phyloP scores from a whole-genome alignment of 768 basidiomycete species.

The Collybiopsis luxurians region DNA sequence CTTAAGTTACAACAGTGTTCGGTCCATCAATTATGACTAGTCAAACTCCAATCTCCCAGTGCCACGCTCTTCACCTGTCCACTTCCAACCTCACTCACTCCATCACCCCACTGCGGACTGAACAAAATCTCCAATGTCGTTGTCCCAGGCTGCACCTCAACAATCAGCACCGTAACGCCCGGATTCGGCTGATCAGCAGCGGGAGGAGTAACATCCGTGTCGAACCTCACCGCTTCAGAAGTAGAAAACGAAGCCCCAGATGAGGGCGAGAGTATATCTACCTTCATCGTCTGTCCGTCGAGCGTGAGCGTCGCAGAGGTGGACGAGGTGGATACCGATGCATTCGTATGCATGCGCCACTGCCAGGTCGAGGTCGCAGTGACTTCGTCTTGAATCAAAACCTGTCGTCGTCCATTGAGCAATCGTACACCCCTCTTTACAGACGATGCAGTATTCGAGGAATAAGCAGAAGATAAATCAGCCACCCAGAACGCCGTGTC shows the following conservation, averaged over 20 bases:
- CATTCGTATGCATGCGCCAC: slow-evolving; percentile 98
- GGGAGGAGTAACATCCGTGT: slow-evolving; percentile 59
- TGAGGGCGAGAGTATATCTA: slow-evolving; percentile 65
- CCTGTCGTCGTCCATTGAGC: slow-evolving; percentile 80
- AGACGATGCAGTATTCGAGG: slow-evolving; percentile 45
- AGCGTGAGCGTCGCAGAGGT: slow-evolving; percentile 74
- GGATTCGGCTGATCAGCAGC: slow-evolving; percentile 70
- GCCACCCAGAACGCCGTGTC: slow-evolving; percentile 81
- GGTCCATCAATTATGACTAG: slow-evolving; percentile 79
- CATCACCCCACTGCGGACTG: slow-evolving; percentile 86
- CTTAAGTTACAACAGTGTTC: too few relatives aligned
- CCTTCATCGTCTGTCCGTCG: slow-evolving; percentile 62
- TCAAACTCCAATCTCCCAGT: slow-evolving; percentile 71
- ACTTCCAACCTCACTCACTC: background rate
- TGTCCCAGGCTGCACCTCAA: slow-evolving; percentile 62
- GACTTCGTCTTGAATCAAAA: slow-evolving; percentile 93
- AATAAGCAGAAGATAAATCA: slow-evolving; percentile 78
- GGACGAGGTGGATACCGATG: slow-evolving; percentile 58
- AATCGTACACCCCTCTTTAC: slow-evolving; percentile 82
- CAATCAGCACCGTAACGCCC: slow-evolving; percentile 77
- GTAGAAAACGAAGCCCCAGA: slow-evolving; percentile 62
- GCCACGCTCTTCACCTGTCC: slow-evolving; percentile 43
- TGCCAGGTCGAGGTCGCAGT: slow-evolving; percentile 51
- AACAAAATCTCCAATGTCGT: slow-evolving; percentile 84
- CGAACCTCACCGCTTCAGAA: slow-evolving; percentile 50